phyloP scores from a whole-genome alignment of 345 rosid genomes.

The Ailanthus altissimus region DNA sequence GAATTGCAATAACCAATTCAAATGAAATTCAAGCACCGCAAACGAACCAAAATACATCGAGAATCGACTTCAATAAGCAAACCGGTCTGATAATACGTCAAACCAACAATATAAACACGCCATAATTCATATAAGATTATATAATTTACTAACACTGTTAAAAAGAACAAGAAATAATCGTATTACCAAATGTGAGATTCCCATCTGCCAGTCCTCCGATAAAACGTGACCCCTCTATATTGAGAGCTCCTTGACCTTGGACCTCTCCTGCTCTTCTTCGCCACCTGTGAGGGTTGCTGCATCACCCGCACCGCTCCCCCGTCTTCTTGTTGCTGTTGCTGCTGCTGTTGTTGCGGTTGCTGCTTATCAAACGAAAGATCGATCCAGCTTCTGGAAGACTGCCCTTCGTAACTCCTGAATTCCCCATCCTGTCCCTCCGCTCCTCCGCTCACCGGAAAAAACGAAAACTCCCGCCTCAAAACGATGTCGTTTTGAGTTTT shows the following conservation, averaged over 20 bases:
- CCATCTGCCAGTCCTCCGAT: slow-evolving; percentile 95
- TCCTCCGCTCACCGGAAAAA: slow-evolving; percentile 52
- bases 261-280: slow-evolving; percentile 88
- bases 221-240: slow-evolving; percentile 94
- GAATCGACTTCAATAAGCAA: background rate
- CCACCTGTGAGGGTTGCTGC: slow-evolving; percentile 48
- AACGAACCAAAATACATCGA: background rate
- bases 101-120: background rate
- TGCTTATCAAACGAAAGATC: slow-evolving; percentile 47
- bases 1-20: background rate
- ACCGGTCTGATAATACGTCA: background rate
- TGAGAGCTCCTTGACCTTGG: slow-evolving; percentile 98
- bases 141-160: background rate
- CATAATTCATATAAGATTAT: background rate
- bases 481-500: slow-evolving; percentile 27
- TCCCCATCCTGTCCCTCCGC: slow-evolving; percentile 31
- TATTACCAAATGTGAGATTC: slow-evolving; percentile 93
- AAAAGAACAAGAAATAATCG: background rate
- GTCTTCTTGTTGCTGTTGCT: slow-evolving; percentile 16
- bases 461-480: slow-evolving; percentile 62
- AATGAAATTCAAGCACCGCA: background rate
- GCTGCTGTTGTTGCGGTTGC: slow-evolving; percentile 14
- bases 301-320: slow-evolving; percentile 40
- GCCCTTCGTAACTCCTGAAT: slow-evolving; percentile 32
- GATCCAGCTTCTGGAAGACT: slow-evolving; percentile 53